Percentiles rank a stretch among this genome's conserved stretches.
phyloP scores from a whole-genome alignment of 495 filamentous ascomycete species.

The Tuber brumale region DNA sequence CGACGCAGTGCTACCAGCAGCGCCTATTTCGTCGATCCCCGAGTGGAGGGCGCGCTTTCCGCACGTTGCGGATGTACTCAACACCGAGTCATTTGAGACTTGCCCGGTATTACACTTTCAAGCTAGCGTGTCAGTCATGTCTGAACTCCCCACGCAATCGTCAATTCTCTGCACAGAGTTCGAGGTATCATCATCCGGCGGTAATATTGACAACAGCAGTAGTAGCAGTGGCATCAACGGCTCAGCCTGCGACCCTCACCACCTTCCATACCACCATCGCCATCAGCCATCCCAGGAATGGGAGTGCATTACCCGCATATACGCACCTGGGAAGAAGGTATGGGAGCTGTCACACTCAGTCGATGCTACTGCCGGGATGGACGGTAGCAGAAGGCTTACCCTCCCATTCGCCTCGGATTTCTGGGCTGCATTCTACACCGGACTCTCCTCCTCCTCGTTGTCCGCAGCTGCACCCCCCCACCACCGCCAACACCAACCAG shows the following conservation, averaged over 20 bases:
- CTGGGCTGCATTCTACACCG: conserved; percentile 41
- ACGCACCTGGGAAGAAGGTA: conserved; percentile 38
- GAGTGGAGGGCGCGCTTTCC: conserved; percentile 38
- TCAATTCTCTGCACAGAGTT: conserved; percentile 37
- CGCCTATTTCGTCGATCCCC: conserved; percentile 27
- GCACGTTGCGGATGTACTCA: conserved; percentile 30
- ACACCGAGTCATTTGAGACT: conserved; percentile 16
- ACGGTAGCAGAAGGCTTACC: conserved; percentile 35
- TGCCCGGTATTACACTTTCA: conserved; percentile 37
- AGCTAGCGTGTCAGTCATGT: conserved; percentile 34
- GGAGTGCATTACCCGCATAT: conserved; percentile 41
- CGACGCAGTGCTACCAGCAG: conserved; percentile 16
- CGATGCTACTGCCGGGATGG: conserved; percentile 19
- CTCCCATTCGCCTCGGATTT: conserved; percentile 40
- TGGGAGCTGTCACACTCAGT: conserved; percentile 36
- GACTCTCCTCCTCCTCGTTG: conserved; percentile 20
- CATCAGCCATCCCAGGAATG: conserved; percentile 31
- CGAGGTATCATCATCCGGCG: conserved; percentile 23
- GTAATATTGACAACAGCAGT: not conserved
- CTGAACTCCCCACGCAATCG: conserved; percentile 27
- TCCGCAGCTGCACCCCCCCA: not conserved
- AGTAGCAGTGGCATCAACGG: not conserved
- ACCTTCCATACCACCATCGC: conserved; percentile 20
- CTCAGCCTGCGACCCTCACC: conserved; percentile 12
- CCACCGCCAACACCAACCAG: conserved; percentile 14